phyloP scores from a whole-genome alignment of 202 grass and related monocot genomes.

The Saccharum hybrid region DNA sequence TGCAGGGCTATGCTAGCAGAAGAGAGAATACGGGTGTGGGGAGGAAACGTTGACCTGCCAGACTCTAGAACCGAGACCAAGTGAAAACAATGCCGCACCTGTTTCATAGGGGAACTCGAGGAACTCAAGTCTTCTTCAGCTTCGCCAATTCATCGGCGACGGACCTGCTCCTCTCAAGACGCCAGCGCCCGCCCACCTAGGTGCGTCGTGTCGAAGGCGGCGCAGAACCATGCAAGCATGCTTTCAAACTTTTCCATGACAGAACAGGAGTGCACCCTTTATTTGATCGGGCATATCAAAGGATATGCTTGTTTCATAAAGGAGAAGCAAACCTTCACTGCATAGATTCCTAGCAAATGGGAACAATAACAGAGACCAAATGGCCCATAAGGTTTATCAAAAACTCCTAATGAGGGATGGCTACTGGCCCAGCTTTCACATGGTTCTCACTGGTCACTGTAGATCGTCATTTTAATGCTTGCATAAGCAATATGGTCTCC shows the following conservation, averaged over 20 bases:
- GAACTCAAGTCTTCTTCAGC: too few relatives aligned
- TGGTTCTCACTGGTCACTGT: background rate
- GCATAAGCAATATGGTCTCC: background rate
- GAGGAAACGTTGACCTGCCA: too few relatives aligned
- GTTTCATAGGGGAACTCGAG: too few relatives aligned
- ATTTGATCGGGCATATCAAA: background rate
- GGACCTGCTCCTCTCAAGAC: too few relatives aligned
- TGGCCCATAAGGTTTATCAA: background rate
- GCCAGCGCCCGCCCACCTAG: too few relatives aligned
- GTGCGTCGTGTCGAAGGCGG: too few relatives aligned
- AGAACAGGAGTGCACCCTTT: background rate
- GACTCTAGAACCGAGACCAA: too few relatives aligned
- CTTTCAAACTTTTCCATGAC: background rate
- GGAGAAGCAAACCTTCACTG: slow-evolving; percentile 21
- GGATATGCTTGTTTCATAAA: slow-evolving; percentile 25
- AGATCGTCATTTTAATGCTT: background rate
- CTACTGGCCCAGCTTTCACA: background rate
- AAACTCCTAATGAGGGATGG: background rate
- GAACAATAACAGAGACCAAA: background rate
- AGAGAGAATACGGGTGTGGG: too few relatives aligned
- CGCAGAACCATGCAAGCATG: background rate
- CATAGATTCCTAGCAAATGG: background rate
- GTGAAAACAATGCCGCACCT: too few relatives aligned
- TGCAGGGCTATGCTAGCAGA: too few relatives aligned
- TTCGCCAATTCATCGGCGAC: too few relatives aligned